Conservation (phyloP, 176 grass and related monocot species). For the Musa schizocarpa region DNA sequence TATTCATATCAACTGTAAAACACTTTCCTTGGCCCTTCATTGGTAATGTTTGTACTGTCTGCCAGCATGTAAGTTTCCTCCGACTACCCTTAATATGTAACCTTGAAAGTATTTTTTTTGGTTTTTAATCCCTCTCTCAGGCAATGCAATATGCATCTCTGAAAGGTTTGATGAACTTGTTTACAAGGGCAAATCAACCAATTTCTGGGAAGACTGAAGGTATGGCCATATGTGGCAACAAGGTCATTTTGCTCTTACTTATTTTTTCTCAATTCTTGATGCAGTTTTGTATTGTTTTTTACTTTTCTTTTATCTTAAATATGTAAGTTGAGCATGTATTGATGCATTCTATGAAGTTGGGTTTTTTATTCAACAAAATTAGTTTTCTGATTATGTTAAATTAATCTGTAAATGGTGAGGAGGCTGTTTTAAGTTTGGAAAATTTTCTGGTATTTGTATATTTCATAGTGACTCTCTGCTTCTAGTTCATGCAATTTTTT, state of each 20-base stretch:
- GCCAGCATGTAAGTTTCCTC: neutral
- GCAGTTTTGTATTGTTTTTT: neutral
- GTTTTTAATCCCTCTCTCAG: constrained; percentile 24
- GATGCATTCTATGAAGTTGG: too few relatives aligned
- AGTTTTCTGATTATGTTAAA: too few relatives aligned
- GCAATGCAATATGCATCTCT: constrained; percentile 89
- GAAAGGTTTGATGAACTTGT: constrained; percentile 80
- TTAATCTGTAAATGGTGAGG: too few relatives aligned
- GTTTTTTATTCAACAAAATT: too few relatives aligned
- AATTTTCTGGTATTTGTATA: too few relatives aligned
- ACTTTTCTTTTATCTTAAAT: neutral
- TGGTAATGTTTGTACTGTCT: neutral
- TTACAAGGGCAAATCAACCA: constrained; percentile 40
- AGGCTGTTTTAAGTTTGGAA: too few relatives aligned
- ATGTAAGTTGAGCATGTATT: neutral
- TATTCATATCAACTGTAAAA: neutral
- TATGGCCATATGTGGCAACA: constrained; percentile 11
- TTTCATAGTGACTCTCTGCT: too few relatives aligned
- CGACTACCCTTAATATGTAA: neutral
- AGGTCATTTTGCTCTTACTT: neutral
- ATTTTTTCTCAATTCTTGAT: neutral
- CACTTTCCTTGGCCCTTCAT: neutral
- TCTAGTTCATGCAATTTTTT: too few relatives aligned
- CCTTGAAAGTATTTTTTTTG: neutral
- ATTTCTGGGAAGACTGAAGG: constrained; percentile 54